Base-by-base conservation (phyloP, 352 stramenopile genomes). In the Pythium monospermum region DNA sequence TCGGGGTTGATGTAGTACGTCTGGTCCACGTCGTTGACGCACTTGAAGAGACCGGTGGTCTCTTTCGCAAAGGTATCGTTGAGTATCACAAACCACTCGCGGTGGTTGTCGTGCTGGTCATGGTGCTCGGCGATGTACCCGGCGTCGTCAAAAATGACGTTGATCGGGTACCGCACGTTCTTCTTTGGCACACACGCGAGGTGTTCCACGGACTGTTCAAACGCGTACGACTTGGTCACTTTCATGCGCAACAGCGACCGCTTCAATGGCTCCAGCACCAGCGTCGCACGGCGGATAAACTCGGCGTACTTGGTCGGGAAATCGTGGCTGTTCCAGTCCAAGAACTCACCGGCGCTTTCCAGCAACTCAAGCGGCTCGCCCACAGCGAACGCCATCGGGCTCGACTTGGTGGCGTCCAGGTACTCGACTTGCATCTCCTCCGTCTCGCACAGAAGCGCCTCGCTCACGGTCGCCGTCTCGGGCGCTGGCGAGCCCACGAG, bases 41-140 rank as follows among this genome's bases (percentile, higher is more conserved):
- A 83, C 5, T 46, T 69, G 50, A 91, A 87, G n/a, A 88, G 50
- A 25, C 69, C 63, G 1, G 75, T 53, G 12, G 60, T 63, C 7
- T 64, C 59, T 4, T 63, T 64, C 15, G 70, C 61, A 27, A 91
- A 49, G 37, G 72, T 35, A 28, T 85, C 67, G 22, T 74, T 79
- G 35, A 94, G 50, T 21, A 96, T 63, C 57, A 75, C 76, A 61
- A 95, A 91, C 87, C 87, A 85, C 57, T 83, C 74, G 25, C 52
- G 42, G 50, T 58, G 40, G 8, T 13, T 13, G 30, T 35, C 30
- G n/a, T n/a, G n/a, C n/a, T n/a, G n/a, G n/a, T n/a, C n/a, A n/a
- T n/a, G n/a, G n/a, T n/a, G n/a, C n/a, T n/a, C n/a, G n/a, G n/a
- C n/a, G n/a, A n/a, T n/a, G n/a, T n/a, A n/a, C n/a, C n/a, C n/a